Percentiles rank a stretch among this genome's conserved stretches.
These are phyloP conservation scores for Trapa bicornis DNA, from an alignment of 345 rosid genomes.

Conservation along the genomic window DNA sequence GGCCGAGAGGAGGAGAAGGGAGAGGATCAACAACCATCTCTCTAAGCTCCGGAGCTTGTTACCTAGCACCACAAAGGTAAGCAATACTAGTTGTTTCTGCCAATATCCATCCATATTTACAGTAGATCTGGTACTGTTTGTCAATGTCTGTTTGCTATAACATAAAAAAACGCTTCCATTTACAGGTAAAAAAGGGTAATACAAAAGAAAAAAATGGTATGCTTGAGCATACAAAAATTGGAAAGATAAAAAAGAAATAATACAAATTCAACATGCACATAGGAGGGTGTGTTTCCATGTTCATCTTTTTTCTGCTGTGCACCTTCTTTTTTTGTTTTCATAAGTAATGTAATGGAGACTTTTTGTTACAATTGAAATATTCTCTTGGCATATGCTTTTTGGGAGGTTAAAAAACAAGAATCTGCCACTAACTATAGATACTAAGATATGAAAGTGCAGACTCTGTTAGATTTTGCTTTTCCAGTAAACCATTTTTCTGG, in stretches of 20 bases:
- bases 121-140: not conserved
- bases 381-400: not conserved
- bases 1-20: slow-evolving; percentile 90
- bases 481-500: not conserved
- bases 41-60: slow-evolving; percentile 88
- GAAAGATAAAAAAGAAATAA: slow-evolving; percentile 30
- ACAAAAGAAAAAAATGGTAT: not conserved
- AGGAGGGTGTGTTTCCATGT: slow-evolving; percentile 1
- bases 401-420: not conserved
- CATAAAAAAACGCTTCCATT: not conserved
- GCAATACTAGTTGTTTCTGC: slow-evolving; percentile 7
- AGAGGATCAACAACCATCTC: slow-evolving; percentile 94
- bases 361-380: slow-evolving; percentile 2
- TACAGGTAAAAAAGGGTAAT: not conserved
- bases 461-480: not conserved
- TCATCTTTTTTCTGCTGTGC: not conserved
- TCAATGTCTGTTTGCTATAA: not conserved
- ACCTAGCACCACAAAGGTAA: slow-evolving; percentile 97
- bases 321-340: not conserved
- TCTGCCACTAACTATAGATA: not conserved
- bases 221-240: not conserved
- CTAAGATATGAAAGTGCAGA: not conserved
- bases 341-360: not conserved
- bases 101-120: too few species aligned
- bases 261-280: not conserved